A percentile compares a stretch with the other conserved stretches of the same genome.
Evolutionary conservation across 306 rosid genomes (phyloP).

Genomic region (Gillenia trifoliata): DNA sequence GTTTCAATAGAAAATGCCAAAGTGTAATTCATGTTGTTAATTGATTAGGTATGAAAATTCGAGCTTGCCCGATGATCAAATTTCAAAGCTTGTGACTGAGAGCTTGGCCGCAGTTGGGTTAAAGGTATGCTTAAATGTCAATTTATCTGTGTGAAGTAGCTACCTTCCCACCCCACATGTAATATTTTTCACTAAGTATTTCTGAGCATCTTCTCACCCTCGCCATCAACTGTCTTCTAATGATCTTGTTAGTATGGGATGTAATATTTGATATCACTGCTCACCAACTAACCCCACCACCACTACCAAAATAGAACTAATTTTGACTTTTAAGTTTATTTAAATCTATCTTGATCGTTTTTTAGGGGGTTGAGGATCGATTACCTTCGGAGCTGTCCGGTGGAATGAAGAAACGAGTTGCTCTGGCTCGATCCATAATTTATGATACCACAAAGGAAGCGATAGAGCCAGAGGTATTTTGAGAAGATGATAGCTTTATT

Average conservation of each 20-base stretch:
- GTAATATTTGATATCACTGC: not conserved
- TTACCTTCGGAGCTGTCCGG: slow-evolving; percentile 96
- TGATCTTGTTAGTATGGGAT: too few species aligned
- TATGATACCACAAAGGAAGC: slow-evolving; percentile 65
- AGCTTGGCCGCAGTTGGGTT: slow-evolving; percentile 91
- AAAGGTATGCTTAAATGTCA: slow-evolving; percentile 52
- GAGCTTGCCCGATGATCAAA: slow-evolving; percentile 66
- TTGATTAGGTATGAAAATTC: slow-evolving; percentile 80
- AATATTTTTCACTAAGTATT: too few species aligned
- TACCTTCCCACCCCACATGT: not conserved
- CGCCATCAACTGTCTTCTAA: too few species aligned
- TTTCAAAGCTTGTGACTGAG: slow-evolving; percentile 72
- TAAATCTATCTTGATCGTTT: not conserved
- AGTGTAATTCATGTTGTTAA: slow-evolving; percentile 7
- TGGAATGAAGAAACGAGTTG: slow-evolving; percentile 99
- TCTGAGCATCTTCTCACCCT: not conserved
- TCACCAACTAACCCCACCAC: not conserved
- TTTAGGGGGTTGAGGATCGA: slow-evolving; percentile 87
- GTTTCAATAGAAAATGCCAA: not conserved
- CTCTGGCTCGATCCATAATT: slow-evolving; percentile 91
- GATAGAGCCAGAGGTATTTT: slow-evolving; percentile 87
- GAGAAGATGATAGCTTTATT: slow-evolving; percentile 6
- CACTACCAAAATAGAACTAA: not conserved
- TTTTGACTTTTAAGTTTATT: slow-evolving; percentile 2
- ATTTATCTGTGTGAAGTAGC: slow-evolving; percentile 3